Conservation (phyloP, 2,329 filamentous ascomycete genomes). For the Calonectria pteridis region DNA sequence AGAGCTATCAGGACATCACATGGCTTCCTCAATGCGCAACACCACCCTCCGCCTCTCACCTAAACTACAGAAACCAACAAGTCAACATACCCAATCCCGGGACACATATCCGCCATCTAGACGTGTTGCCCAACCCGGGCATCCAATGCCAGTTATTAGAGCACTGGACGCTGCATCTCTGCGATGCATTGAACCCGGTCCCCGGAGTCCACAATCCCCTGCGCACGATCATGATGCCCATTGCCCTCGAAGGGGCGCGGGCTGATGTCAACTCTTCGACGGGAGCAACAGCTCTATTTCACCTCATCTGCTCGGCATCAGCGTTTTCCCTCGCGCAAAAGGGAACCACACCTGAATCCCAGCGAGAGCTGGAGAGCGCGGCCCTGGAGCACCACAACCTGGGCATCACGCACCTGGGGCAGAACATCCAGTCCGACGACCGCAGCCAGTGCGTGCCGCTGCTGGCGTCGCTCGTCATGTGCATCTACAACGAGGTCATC, state of each 20-base stretch:
- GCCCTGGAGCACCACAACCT: slow-evolving; percentile 43
- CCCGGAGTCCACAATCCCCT: slow-evolving; percentile 38
- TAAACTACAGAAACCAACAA: not conserved
- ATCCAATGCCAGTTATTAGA: slow-evolving; percentile 39
- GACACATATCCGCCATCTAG: slow-evolving; percentile 30
- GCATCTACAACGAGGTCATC: slow-evolving; percentile 43
- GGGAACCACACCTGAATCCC: slow-evolving; percentile 21
- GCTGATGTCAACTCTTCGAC: slow-evolving; percentile 36
- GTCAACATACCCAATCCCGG: not conserved
- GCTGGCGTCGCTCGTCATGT: slow-evolving; percentile 38
- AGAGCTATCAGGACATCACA: slow-evolving; percentile 23
- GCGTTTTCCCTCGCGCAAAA: slow-evolving; percentile 39
- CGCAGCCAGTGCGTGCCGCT: slow-evolving; percentile 36
- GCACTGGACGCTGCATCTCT: slow-evolving; percentile 41
- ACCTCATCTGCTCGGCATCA: slow-evolving; percentile 42
- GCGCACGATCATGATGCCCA: slow-evolving; percentile 41
- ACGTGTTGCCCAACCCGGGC: slow-evolving; percentile 34
- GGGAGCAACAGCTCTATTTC: slow-evolving; percentile 37
- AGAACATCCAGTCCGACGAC: slow-evolving; percentile 42
- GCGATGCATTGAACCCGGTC: slow-evolving; percentile 39
- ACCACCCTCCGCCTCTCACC: not conserved
- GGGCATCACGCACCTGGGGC: slow-evolving; percentile 40
- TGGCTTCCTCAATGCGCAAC: slow-evolving; percentile 23
- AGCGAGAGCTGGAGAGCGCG: slow-evolving; percentile 35
- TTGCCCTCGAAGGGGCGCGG: slow-evolving; percentile 39